These are phyloP conservation scores for Adansonia madagascariensis DNA, from an alignment of 441 rosid species.

Conservation along the genomic window DNA sequence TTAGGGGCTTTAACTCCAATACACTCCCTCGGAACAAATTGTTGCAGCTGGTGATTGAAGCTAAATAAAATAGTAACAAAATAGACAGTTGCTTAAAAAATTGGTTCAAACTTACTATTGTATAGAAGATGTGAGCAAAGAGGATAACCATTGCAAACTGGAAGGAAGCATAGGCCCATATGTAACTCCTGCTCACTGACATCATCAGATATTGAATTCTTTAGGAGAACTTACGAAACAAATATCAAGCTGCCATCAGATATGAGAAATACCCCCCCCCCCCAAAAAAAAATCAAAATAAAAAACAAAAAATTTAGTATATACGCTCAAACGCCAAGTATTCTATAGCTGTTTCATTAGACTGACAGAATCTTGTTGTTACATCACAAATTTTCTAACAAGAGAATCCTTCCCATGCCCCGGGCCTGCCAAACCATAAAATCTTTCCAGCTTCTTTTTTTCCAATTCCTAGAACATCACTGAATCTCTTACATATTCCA, in stretches of 20 bases:
- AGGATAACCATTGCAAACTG: constrained; percentile 52
- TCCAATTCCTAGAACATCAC: not conserved
- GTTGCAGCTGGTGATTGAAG: not conserved
- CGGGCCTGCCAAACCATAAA: not conserved
- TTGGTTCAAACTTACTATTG: constrained; percentile 37
- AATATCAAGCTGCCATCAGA: constrained; percentile 25
- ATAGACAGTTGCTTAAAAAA: not conserved
- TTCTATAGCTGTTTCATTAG: not conserved
- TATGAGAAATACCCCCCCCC: constrained; percentile 16
- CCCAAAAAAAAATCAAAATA: not conserved
- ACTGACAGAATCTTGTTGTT: not conserved
- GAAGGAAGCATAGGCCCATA: constrained; percentile 50
- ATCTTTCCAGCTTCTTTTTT: not conserved
- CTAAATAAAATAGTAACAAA: not conserved
- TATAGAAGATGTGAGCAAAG: constrained; percentile 50
- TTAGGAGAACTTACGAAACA: constrained; percentile 30
- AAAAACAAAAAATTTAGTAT: not conserved
- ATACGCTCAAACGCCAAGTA: not conserved
- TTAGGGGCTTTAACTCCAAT: not conserved
- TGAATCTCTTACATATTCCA: not conserved
- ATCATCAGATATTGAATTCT: constrained; percentile 29
- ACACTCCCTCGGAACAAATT: not conserved
- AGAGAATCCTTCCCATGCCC: not conserved
- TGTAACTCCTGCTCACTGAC: constrained; percentile 50
- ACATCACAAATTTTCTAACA: not conserved